Evolutionary conservation across 345 rosid genomes (phyloP).

Genomic region (Brassica nigra): DNA sequence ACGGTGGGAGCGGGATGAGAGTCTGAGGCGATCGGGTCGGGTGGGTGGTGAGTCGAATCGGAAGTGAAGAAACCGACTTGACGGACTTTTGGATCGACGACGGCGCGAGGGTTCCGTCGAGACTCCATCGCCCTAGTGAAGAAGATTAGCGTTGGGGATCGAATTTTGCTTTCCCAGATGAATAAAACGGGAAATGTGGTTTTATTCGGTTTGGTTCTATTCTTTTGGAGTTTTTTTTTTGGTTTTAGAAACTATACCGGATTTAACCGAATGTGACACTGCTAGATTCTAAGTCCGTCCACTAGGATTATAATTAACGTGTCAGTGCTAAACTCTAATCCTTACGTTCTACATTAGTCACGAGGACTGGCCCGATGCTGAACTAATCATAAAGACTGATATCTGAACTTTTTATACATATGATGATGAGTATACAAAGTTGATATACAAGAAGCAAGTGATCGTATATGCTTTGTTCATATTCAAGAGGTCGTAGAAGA

Average conservation of each 20-base stretch:
- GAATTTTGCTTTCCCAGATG: too few species aligned
- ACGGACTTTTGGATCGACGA: slow-evolving; percentile 83
- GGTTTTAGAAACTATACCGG: too few species aligned
- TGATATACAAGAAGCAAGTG: background rate
- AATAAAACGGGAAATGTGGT: too few species aligned
- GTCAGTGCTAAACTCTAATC: background rate
- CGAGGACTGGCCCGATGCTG: background rate
- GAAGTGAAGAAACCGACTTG: slow-evolving; percentile 85
- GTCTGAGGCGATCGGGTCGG: slow-evolving; percentile 44
- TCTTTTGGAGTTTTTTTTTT: too few species aligned
- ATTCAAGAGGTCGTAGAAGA: slow-evolving; percentile 45
- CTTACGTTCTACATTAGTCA: background rate
- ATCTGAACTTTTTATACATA: background rate
- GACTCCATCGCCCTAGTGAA: slow-evolving; percentile 61
- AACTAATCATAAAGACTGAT: background rate
- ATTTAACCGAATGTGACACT: background rate
- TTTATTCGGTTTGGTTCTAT: too few species aligned
- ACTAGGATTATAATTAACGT: background rate
- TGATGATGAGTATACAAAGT: background rate
- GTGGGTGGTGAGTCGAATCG: slow-evolving; percentile 47
- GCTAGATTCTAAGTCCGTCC: background rate
- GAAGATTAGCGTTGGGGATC: too few species aligned
- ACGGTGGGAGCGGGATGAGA: slow-evolving; percentile 44
- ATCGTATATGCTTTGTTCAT: background rate
- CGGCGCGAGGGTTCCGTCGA: slow-evolving; percentile 72